Percentiles rank a stretch among this genome's conserved stretches.
phyloP scores from a whole-genome alignment of 129 eudicot species.

The Solidago caesia region DNA sequence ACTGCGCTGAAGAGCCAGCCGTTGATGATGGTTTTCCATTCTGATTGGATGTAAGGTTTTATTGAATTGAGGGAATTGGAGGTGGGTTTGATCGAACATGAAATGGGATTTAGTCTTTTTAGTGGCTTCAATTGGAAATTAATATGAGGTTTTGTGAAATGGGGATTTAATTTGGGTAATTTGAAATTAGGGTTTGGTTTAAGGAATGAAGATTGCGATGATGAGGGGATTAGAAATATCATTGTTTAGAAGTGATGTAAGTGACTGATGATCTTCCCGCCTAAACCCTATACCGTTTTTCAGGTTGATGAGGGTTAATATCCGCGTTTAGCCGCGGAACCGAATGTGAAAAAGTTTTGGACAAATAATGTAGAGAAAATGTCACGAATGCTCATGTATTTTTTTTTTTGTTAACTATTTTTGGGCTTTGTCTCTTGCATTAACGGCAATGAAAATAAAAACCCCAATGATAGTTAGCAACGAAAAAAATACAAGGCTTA shows the following conservation, averaged over 20 bases:
- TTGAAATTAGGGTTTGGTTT: constrained; percentile 8
- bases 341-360: no score
- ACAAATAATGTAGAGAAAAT: no score
- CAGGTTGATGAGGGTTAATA: no score
- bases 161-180: background rate
- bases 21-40: constrained; percentile 57
- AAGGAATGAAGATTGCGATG: constrained; percentile 11
- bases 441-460: no score
- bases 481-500: no score
- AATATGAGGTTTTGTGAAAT: constrained; percentile 3
- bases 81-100: constrained; percentile 22
- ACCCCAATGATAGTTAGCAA: no score
- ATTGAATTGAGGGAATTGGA: constrained; percentile 38
- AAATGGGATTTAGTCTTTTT: constrained; percentile 16
- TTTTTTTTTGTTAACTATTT: no score
- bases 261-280: background rate
- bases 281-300: background rate
- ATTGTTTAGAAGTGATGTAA: background rate
- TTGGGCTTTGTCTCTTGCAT: no score
- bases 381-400: no score
- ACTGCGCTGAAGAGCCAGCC: constrained; percentile 82
- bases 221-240: constrained; percentile 24
- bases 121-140: constrained; percentile 12
- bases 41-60: constrained; percentile 67
- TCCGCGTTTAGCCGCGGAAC: no score